Base-by-base conservation (phyloP, 495 filamentous ascomycete species). In the Annulohypoxylon maeteangense region DNA sequence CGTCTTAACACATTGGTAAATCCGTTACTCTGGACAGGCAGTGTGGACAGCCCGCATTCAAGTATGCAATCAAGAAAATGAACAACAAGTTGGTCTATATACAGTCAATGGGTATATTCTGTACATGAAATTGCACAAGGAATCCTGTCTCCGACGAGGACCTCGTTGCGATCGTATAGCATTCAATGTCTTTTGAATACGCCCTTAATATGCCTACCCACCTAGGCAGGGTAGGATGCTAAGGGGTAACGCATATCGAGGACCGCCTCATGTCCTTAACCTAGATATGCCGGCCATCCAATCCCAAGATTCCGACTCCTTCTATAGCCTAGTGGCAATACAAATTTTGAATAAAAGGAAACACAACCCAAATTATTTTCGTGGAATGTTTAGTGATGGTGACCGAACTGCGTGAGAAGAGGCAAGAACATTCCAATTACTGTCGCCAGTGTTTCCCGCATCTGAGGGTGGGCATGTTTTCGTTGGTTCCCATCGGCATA, bases 341-440 rank as follows among this genome's bases (percentile, higher is more conserved):
- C 66, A 64, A 45, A 38, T 65, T 56, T 75, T 67, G 18, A 62
- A 20, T 7, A 7, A 44, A 62, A 53, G 48, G 20, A 67, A 65
- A 68, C 36, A 22, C 42, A 62, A 22, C 63, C 18, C 25, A 36
- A 11, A 45, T 6, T 44, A 23, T 11, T 23, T 59, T n/a, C 11
- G n/a, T 14, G 14, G 12, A 40, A 40, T 14, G 56, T 57, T 88
- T 68, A 93, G 80, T 94, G 92, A 65, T 92, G 91, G 83, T 98
- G 94, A 7, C 95, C 95, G 65, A 97, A 88, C 80, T 97, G 94
- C 45, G 95, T 91, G 61, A 97, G 84, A 56, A 98, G 82, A 23
- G 95, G 95, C 68, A 99, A 76, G 53, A 97, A 79, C 93, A 99
- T 98, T 56, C 95, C 95, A 66, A 89, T 85, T 5, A 97, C 89